phyloP scores from a whole-genome alignment of 148 eudicot genomes.

The Mesembryanthemum crystallinum region DNA sequence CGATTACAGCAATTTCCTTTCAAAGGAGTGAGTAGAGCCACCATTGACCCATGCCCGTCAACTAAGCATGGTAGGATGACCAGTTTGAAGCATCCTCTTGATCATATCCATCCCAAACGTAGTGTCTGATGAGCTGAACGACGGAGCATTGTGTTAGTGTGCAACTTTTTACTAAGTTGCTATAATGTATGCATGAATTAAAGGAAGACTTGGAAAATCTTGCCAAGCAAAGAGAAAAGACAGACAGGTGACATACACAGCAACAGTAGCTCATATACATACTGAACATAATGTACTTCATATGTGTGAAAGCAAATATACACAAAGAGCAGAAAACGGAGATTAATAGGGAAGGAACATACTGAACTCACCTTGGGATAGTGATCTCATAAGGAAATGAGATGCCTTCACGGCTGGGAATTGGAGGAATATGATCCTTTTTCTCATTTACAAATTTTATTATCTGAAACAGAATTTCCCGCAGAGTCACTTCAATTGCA shows the following conservation, averaged over 20 bases:
- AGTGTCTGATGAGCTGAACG: slow-evolving; percentile 84
- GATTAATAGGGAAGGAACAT: neutral
- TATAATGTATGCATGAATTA: neutral
- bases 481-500: slow-evolving; percentile 76
- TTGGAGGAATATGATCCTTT: slow-evolving; percentile 89
- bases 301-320: too few species aligned
- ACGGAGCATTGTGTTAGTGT: slow-evolving; percentile 7
- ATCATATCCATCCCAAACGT: slow-evolving; percentile 97
- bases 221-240: neutral
- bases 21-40: neutral
- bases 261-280: too few species aligned
- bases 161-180: neutral
- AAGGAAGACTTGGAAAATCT: neutral
- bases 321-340: neutral
- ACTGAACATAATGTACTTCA: too few species aligned
- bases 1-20: neutral
- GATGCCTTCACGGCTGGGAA: slow-evolving; percentile 76
- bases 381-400: slow-evolving; percentile 94
- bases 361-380: slow-evolving; percentile 66
- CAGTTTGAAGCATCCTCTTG: slow-evolving; percentile 99
- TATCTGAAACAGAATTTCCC: slow-evolving; percentile 90
- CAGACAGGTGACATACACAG: neutral
- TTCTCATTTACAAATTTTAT: slow-evolving; percentile 90
- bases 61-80: slow-evolving; percentile 98
- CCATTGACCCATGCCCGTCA: slow-evolving; percentile 31